Percentiles rank a stretch among this genome's conserved stretches.
Conservation (phyloP, 441 rosid genomes). For the Oxalis stricta region DNA sequence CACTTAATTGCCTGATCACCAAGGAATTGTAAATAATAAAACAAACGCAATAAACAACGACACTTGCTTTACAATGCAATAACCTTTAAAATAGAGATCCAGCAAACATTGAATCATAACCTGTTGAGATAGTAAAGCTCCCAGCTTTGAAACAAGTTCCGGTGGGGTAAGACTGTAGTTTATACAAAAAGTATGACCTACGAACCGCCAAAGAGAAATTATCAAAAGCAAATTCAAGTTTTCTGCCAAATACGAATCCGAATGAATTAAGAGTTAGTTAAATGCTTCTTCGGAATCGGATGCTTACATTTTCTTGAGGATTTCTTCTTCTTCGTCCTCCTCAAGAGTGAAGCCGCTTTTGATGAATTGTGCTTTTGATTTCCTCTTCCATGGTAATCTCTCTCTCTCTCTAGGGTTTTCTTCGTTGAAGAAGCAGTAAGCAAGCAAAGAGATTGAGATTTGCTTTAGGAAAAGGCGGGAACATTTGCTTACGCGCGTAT, state of each 20-base stretch:
- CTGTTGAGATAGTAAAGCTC: slow-evolving; percentile 77
- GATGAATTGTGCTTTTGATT: slow-evolving; percentile 51
- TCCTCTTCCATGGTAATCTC: slow-evolving; percentile 52
- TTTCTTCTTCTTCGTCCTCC: slow-evolving; percentile 49
- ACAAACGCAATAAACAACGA: not conserved
- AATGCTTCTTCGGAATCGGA: too few species aligned
- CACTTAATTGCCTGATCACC: slow-evolving; percentile 48
- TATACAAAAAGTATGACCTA: slow-evolving; percentile 71
- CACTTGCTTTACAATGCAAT: not conserved
- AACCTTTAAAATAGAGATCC: not conserved
- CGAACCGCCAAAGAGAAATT: not conserved
- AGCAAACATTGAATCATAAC: slow-evolving; percentile 12
- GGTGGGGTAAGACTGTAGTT: slow-evolving; percentile 61
- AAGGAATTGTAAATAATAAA: not conserved
- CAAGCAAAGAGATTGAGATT: too few species aligned
- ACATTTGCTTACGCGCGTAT: too few species aligned
- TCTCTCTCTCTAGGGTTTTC: slow-evolving; percentile 16
- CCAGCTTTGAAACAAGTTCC: slow-evolving; percentile 81
- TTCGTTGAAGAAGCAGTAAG: too few species aligned
- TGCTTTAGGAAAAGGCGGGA: slow-evolving; percentile 62
- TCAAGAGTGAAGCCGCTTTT: slow-evolving; percentile 44
- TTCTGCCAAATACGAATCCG: not conserved
- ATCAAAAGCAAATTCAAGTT: slow-evolving; percentile 4
- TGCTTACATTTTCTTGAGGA: slow-evolving; percentile 52
- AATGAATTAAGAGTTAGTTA: not conserved